These are phyloP conservation scores for Pilasporangium apinafurcum DNA, from an alignment of 352 stramenopile species.

Conservation along the genomic window DNA sequence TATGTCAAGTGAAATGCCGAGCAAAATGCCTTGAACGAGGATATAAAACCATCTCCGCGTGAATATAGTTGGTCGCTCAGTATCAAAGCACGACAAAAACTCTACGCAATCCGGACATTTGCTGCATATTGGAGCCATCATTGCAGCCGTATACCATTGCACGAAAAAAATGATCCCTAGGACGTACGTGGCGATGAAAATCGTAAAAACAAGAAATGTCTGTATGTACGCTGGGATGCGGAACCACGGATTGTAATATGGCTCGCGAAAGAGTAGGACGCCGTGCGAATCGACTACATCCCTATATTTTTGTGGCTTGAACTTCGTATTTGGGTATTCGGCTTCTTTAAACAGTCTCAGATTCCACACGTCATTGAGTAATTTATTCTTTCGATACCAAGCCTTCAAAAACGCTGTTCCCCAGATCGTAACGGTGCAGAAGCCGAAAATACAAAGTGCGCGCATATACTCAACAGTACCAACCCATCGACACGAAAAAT, in stretches of 20 bases:
- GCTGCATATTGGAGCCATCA: conserved; percentile 78
- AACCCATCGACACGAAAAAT: conserved; percentile 65
- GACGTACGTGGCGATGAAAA: conserved; percentile 79
- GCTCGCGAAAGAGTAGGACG: conserved; percentile 67
- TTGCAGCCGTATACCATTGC: conserved; percentile 82
- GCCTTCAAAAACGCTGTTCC: conserved; percentile 71
- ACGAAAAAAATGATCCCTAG: conserved; percentile 82
- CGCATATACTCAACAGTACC: conserved; percentile 76
- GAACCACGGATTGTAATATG: conserved; percentile 76
- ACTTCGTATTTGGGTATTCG: conserved; percentile 76
- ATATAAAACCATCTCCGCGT: conserved; percentile 81
- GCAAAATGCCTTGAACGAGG: conserved; percentile 69
- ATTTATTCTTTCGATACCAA: conserved; percentile 73
- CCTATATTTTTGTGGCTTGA: conserved; percentile 65
- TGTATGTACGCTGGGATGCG: conserved; percentile 77
- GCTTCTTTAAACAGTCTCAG: conserved; percentile 81
- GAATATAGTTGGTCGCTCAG: conserved; percentile 60
- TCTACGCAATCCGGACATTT: conserved; percentile 65
- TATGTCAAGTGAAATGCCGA: conserved; percentile 79
- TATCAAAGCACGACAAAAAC: conserved; percentile 83
- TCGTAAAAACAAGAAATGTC: conserved; percentile 69
- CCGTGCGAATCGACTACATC: conserved; percentile 75
- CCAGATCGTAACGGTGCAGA: conserved; percentile 69
- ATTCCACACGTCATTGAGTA: conserved; percentile 81
- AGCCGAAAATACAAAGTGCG: conserved; percentile 72